These are phyloP conservation scores for Pyricularia grisea DNA, from an alignment of 2,329 filamentous ascomycete species.

Conservation along the genomic window DNA sequence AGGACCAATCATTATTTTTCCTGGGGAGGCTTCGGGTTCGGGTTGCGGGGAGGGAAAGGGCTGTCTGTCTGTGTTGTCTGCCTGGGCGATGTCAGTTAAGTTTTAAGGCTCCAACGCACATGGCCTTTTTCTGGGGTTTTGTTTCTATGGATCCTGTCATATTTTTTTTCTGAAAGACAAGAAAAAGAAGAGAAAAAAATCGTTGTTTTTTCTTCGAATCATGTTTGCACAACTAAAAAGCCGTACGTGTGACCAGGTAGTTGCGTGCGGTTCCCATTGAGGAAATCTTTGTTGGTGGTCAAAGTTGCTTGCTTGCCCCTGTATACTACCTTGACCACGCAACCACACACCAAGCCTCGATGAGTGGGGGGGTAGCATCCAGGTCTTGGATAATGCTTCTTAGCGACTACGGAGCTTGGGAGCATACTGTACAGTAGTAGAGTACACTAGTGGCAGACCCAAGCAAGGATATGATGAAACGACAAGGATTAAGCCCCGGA, in stretches of 20 bases:
- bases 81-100: too few relatives aligned
- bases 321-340: too few relatives aligned
- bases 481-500: neutral
- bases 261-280: too few relatives aligned
- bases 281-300: neutral
- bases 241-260: too few relatives aligned
- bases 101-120: neutral
- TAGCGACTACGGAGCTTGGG: too few relatives aligned
- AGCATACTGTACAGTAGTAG: too few relatives aligned
- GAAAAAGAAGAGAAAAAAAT: too few relatives aligned
- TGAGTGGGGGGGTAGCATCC: neutral
- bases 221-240: neutral
- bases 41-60: neutral
- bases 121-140: neutral
- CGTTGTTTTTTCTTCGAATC: neutral
- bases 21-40: neutral
- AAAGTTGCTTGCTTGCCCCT: neutral
- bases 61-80: too few relatives aligned
- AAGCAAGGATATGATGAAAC: neutral
- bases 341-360: neutral
- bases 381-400: too few relatives aligned
- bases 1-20: too few relatives aligned
- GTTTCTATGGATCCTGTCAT: neutral
- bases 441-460: neutral
- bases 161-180: too few relatives aligned